Evolutionary conservation across 129 eudicot species (phyloP).

Genomic region (Flaveria linearis): DNA sequence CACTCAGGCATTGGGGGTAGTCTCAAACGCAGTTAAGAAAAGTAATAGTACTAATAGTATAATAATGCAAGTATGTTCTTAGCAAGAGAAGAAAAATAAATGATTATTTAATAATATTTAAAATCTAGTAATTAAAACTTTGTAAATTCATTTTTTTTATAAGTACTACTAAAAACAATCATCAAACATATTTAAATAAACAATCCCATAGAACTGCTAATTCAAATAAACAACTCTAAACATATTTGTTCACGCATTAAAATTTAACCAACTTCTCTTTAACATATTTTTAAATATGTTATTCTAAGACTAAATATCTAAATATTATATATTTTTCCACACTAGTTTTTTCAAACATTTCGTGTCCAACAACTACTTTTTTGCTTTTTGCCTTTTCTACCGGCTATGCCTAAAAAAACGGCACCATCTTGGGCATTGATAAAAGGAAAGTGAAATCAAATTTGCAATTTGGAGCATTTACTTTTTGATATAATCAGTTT

Average conservation of each 20-base stretch:
- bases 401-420: conserved; percentile 24
- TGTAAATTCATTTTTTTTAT: too few relatives aligned
- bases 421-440: conserved; percentile 33
- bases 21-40: too few relatives aligned
- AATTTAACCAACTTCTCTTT: not conserved
- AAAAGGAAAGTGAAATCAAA: conserved; percentile 3
- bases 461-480: conserved; percentile 14
- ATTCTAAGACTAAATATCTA: not conserved
- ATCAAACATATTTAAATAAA: too few relatives aligned
- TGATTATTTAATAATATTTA: too few relatives aligned
- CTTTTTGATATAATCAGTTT: not conserved
- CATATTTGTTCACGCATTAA: not conserved
- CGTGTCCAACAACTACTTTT: not conserved
- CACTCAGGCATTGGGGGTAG: too few relatives aligned
- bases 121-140: too few relatives aligned
- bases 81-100: too few relatives aligned
- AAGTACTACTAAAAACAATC: too few relatives aligned
- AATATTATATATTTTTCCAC: not conserved
- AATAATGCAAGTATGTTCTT: too few relatives aligned
- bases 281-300: not conserved
- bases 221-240: not conserved
- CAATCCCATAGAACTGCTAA: not conserved
- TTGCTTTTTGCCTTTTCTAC: conserved; percentile 29
- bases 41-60: too few relatives aligned
- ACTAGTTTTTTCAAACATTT: conserved; percentile 14